A percentile compares a stretch with the other conserved stretches of the same genome.
These are phyloP conservation scores for Aspergillus novoparasiticus DNA, from an alignment of 2,329 filamentous ascomycete genomes.

Conservation along the genomic window DNA sequence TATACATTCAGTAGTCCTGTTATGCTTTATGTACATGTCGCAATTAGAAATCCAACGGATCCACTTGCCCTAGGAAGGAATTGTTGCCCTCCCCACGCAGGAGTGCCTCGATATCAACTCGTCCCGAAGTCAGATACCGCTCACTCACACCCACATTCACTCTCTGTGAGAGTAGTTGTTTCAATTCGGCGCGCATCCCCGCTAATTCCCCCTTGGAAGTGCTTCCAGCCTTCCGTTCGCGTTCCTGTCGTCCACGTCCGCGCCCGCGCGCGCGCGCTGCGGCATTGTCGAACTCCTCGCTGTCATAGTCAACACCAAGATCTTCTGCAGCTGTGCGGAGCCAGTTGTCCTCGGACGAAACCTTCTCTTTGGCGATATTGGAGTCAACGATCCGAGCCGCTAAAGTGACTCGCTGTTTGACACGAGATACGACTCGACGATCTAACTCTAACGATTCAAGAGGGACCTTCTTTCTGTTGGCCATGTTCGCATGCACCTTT, in stretches of 20 bases:
- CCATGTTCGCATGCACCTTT: slow-evolving; percentile 74
- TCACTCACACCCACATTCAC: slow-evolving; percentile 89
- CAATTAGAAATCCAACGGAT: slow-evolving; percentile 44
- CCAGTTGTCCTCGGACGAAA: slow-evolving; percentile 80
- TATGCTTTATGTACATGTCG: slow-evolving; percentile 11
- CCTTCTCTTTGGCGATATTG: slow-evolving; percentile 82
- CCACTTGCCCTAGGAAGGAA: slow-evolving; percentile 65
- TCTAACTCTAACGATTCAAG: slow-evolving; percentile 75
- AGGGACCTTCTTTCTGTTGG: slow-evolving; percentile 67
- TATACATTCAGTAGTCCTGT: neutral
- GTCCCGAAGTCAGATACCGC: slow-evolving; percentile 76
- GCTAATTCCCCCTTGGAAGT: slow-evolving; percentile 75
- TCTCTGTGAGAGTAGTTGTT: slow-evolving; percentile 68
- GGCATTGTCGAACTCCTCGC: slow-evolving; percentile 75
- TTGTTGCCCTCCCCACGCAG: slow-evolving; percentile 65
- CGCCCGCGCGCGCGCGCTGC: slow-evolving; percentile 55
- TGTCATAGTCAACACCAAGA: slow-evolving; percentile 90
- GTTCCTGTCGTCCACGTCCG: slow-evolving; percentile 73
- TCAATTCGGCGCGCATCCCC: slow-evolving; percentile 70
- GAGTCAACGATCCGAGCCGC: slow-evolving; percentile 88
- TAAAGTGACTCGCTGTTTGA: slow-evolving; percentile 76
- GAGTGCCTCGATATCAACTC: slow-evolving; percentile 74
- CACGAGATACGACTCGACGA: slow-evolving; percentile 71
- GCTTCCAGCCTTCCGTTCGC: slow-evolving; percentile 68
- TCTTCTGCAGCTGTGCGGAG: slow-evolving; percentile 84